Evolutionary conservation across 2,329 filamentous ascomycete species (phyloP), one percentile per base, ranked within the genome.

Genomic region (Fusarium sp.): DNA sequence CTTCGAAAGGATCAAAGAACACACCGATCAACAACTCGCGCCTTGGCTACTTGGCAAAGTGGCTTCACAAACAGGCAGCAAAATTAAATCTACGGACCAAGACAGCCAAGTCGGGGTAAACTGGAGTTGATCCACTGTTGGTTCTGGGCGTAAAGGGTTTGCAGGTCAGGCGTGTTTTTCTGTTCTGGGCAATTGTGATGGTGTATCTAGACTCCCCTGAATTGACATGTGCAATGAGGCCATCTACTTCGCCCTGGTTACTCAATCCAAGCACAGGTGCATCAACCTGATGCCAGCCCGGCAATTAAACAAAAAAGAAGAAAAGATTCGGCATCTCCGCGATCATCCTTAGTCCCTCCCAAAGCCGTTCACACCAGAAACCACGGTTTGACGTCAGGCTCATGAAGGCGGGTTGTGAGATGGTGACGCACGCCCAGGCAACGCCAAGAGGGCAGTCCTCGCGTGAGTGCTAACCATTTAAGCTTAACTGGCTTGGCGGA

Each of bases 341-440:
- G 52, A 65, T 65, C 62, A 30, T n/a, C 62, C 43, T 30, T 15
- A 33, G 30, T 8, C 17, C 20, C 43, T 43, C 22, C 45, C 20
- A 47, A 70, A 73, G 59, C 45, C 60, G 68, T 38, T 45, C 32
- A 17, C 10, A 20, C 15, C 33, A 50, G 10, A 50, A 54, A 40
- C 5, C 3, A 61, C 20, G 27, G 37, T 11, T 75, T 75, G 70
- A 75, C 73, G 73, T 75, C 73, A 75, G 73, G 37, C 32, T 64
- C 20, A 57, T 61, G 10, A 40, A 25, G 15, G 25, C 27, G 56
- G 47, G 47, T 74, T 25, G 52, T 12, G 65, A 65, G 68, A 67
- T 33, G 38, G 52, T 76, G 73, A 76, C 73, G 73, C 73, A 76
- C 1, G 73, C 73, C 73, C 65, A 76, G 73, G 17, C 73, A 3